A percentile compares a stretch with the other conserved stretches of the same genome.
phyloP scores from a whole-genome alignment of 2,329 filamentous ascomycete species.

The Hypoxylon sp. region DNA sequence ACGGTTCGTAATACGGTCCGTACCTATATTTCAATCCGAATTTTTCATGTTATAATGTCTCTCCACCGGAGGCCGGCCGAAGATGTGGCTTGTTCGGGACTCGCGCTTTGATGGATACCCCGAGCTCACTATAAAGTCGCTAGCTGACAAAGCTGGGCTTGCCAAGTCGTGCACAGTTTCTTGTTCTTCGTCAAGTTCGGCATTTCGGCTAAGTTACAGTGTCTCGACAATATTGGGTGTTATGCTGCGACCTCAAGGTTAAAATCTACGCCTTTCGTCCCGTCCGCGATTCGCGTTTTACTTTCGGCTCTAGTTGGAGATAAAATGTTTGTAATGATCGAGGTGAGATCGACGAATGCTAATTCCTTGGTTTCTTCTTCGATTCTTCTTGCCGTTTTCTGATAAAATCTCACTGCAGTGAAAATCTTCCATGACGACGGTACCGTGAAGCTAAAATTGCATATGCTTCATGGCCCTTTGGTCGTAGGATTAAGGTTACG shows the following conservation, averaged over 20 bases:
- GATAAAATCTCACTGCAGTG: not conserved
- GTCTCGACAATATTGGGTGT: not conserved
- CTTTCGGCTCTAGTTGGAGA: not conserved
- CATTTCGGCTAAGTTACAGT: not conserved
- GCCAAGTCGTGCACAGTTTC: no score
- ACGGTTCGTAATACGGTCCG: conserved; percentile 6
- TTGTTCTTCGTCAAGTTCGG: conserved; percentile 11
- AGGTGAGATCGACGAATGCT: not conserved
- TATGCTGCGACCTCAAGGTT: not conserved
- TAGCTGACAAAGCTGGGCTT: conserved; percentile 1
- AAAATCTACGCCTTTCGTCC: not conserved
- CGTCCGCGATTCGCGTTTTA: not conserved
- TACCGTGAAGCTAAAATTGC: not conserved
- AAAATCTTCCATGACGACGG: not conserved
- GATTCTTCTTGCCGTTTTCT: not conserved
- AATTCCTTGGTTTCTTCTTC: not conserved
- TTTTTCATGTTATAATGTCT: not conserved
- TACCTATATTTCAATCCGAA: not conserved
- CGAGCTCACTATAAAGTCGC: not conserved
- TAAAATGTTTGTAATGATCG: not conserved
- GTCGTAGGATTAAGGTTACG: not conserved
- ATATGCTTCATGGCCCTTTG: not conserved
- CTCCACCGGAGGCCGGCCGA: not conserved
- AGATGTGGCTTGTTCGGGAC: conserved; percentile 9
- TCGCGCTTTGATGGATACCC: conserved; percentile 18